phyloP scores from a whole-genome alignment of 2,329 filamentous ascomycete genomes.

The Cladosporium sphaerospermum region DNA sequence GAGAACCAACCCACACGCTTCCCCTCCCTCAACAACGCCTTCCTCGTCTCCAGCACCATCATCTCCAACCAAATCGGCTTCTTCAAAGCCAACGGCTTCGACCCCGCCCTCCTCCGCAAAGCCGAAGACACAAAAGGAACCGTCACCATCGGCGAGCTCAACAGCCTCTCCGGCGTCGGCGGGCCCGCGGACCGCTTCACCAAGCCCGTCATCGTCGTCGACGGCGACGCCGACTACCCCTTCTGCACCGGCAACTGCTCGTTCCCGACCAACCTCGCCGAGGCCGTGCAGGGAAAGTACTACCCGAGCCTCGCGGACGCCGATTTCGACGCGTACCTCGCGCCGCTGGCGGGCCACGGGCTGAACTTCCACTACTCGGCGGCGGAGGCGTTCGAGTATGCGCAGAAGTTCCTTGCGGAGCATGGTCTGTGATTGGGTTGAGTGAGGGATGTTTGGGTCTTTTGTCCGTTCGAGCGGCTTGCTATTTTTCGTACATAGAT shows the following conservation, averaged over 20 bases:
- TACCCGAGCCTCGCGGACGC: constrained; percentile 17
- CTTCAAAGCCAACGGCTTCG: constrained; percentile 27
- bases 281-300: constrained; percentile 16
- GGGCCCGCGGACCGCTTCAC: constrained; percentile 19
- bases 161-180: constrained; percentile 18
- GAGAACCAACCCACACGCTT: constrained; percentile 26
- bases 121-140: constrained; percentile 26
- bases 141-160: constrained; percentile 29
- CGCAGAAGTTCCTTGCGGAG: constrained; percentile 21
- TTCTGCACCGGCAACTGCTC: constrained; percentile 30
- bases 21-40: constrained; percentile 22
- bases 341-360: constrained; percentile 24
- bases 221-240: constrained; percentile 25
- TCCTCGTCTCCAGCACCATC: constrained; percentile 22
- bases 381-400: constrained; percentile 21
- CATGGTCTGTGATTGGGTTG: not conserved
- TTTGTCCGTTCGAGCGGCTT: no score
- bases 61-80: constrained; percentile 28
- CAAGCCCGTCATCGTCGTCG: constrained; percentile 26
- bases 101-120: constrained; percentile 21
- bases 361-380: constrained; percentile 30
- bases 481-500: no score
- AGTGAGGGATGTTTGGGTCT: not conserved
- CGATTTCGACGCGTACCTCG: constrained; percentile 20
- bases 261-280: constrained; percentile 21